These are phyloP conservation scores for Cercospora zeae-maydis DNA, from an alignment of 2,329 filamentous ascomycete genomes.

Conservation along the genomic window DNA sequence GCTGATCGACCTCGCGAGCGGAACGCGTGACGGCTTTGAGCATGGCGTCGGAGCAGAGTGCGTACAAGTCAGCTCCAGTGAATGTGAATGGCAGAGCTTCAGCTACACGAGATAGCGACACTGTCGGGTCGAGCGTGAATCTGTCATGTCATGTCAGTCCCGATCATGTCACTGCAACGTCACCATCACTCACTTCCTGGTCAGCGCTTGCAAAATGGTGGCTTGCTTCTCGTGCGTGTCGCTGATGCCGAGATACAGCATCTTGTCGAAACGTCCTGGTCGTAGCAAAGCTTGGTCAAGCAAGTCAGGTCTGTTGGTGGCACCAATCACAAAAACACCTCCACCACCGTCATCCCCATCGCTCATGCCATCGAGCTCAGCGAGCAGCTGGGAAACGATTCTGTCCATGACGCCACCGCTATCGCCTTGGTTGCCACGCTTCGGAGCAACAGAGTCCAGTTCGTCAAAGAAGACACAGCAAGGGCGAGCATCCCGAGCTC, in stretches of 20 bases:
- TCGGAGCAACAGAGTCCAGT: slow-evolving; percentile 88
- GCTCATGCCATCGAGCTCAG: slow-evolving; percentile 96
- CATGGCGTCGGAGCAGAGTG: slow-evolving; percentile 96
- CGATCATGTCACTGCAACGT: neutral
- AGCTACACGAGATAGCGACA: slow-evolving; percentile 73
- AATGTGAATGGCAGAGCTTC: slow-evolving; percentile 86
- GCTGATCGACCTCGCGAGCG: slow-evolving; percentile 75
- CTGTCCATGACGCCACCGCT: slow-evolving; percentile 98
- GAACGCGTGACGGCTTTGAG: slow-evolving; percentile 95
- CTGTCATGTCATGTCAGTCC: slow-evolving; percentile 43
- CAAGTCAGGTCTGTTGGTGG: slow-evolving; percentile 90
- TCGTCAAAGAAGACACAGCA: slow-evolving; percentile 95
- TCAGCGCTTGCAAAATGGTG: slow-evolving; percentile 89
- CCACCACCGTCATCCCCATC: slow-evolving; percentile 76
- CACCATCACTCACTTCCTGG: slow-evolving; percentile 74
- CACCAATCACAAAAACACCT: slow-evolving; percentile 94
- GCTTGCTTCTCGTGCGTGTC: slow-evolving; percentile 96
- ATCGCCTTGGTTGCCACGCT: slow-evolving; percentile 94
- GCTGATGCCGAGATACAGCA: slow-evolving; percentile 93
- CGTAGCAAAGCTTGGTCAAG: slow-evolving; percentile 85
- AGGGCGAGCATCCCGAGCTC: slow-evolving; percentile 77
- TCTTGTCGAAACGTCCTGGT: slow-evolving; percentile 93
- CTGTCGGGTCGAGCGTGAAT: slow-evolving; percentile 76
- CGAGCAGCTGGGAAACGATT: slow-evolving; percentile 90
- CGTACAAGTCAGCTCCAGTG: slow-evolving; percentile 95